Evolutionary conservation across 805 yeast species (phyloP), one percentile per base, ranked within the genome.

Genomic region (Huiozyma naganishii): DNA sequence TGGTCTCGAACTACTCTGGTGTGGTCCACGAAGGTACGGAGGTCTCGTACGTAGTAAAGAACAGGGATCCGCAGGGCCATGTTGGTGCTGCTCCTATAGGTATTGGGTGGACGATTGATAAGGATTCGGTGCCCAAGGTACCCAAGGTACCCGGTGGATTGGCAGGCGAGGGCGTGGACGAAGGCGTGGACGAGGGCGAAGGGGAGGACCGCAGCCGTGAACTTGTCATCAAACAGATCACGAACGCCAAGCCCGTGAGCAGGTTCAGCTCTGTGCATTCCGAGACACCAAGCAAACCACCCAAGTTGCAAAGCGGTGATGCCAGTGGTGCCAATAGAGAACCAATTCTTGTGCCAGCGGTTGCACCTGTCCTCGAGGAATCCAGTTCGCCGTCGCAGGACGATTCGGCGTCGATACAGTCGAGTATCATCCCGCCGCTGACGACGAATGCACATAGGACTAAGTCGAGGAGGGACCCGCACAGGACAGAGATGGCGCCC

Each of bases 21-120:
- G 56, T 58, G 9, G 48, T 59, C 2, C 62, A 59, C 32, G 64
- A 61, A 39, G 65, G 62, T 17, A 58, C 61, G 7, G 60, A 55
- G 11, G 51, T 59, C 2, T 56, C 64, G 4, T 59, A 56, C 37
- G 48, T 61, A 4, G 60, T 57, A 9, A 46, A 51, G 37, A 55
- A 48, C 41, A 27, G 34, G 13, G 33, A 30, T 5, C 37, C 10
- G 27, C 13, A 11, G 27, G 10, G 9, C 37, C 17, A 7, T 7
- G 9, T 13, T 3, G 17, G 9, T 7, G 10, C 37, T 12, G 9
- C 37, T 4, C 12, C 37, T 3, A 9, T 8, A 12, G 13, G 27
- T 12, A n/a, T 7, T 7, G 8, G 27, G 9, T 32, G 10, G n/a
- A 32, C 34, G n/a, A 3, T n/a, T 2, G n/a, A 10, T 4, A 32